Evolutionary conservation across 192 early-diverging fungal species (phyloP), one percentile per base, ranked within the genome.

Genomic region (Linnemannia hyalina): DNA sequence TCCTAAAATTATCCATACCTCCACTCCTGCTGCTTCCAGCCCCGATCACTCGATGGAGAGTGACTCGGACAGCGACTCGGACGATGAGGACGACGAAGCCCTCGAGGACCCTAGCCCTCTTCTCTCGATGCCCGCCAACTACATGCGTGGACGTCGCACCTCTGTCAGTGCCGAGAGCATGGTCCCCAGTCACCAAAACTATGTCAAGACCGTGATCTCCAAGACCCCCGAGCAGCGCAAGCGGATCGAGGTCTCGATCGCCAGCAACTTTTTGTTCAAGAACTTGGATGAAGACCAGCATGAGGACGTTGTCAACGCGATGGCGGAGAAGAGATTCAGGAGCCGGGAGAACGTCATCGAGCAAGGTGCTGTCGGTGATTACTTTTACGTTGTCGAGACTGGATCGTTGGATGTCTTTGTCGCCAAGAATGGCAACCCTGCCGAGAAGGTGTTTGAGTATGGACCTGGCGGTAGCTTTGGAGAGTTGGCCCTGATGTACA

Each of bases 401-500:
- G 98, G 98, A 70, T 92, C 94, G 3, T 93, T 99, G 87, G 98
- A 99, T 80, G 95, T 97, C 32, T 97, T 94, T 91, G 96, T 99
- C 10, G 88, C 91, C 54, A 94, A 95, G 81, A 90, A 92, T 32
- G 94, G 91, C 3, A 90, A 90, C 20, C 81, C 93, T 6, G 91
- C 95, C 16, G 88, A 90, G 69, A 96, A 95, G 86, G 98, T 99
- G 6, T 88, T 93, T 68, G 90, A 92, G 65, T 98, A 97, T 80
- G 95, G 89, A 13, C 91, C 95, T 35, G 94, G 96, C 63, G 98
- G 97, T 42, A 95, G 94, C 84, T 99, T 99, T 96, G 98, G 98
- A 77, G 98, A 99, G 91, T 91, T 99, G 69, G 98, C 98, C 44
- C 92, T 99, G 23, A 99, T 99, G 98, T 99, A 99, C 89, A 99